Base-by-base conservation (phyloP, 352 stramenopile species). In the Phytophthora ohioensis region DNA sequence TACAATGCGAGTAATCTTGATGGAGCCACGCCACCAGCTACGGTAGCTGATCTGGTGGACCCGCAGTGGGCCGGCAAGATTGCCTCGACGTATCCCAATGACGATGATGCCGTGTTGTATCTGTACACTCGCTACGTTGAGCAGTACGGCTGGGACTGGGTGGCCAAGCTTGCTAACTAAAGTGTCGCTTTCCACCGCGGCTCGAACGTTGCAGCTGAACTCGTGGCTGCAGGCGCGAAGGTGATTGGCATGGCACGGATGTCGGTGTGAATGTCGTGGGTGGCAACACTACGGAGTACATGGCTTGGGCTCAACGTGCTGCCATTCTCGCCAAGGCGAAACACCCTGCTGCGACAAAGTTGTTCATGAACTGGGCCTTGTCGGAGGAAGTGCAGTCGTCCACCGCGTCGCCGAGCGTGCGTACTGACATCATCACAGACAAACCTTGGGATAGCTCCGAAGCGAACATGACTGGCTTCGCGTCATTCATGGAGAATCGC, bases 351-450 rank as follows among this genome's bases (percentile, higher is more conserved):
- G 13, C 42, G 0, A n/a, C 42, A 1, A 48, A 48, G n/a, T 15
- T 48, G 42, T 48, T 48, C 42, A 48, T 48, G 42, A 48, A 48
- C 42, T 48, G 42, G 39, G 39, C 39, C n/a, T n/a, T 45, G 12
- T 48, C 42, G 13, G 6, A 48, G 1, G 42, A 48, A 8, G 42
- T 21, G 7, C 42, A 31, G 2, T 4, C 12, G n/a, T 3, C 42
- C 11, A 15, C 21, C 11, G n/a, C 21, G 12, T 48, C 17, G 0
- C 0, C 15, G 6, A 48, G 13, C 5, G 0, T 7, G n/a, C 42
- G 42, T 12, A 45, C 39, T 10, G 39, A 45, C 13, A 48, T 48
- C 3, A 48, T 8, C 42, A 6, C 0, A 3, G 6, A 43, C 9
- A 45, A 31, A 1, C 42, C 42, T 48, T 48, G 42, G 42, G 42